A percentile compares a stretch with the other conserved stretches of the same genome.
Evolutionary conservation across 2,329 filamentous ascomycete genomes (phyloP).

Genomic region (Didymella keratinophila): DNA sequence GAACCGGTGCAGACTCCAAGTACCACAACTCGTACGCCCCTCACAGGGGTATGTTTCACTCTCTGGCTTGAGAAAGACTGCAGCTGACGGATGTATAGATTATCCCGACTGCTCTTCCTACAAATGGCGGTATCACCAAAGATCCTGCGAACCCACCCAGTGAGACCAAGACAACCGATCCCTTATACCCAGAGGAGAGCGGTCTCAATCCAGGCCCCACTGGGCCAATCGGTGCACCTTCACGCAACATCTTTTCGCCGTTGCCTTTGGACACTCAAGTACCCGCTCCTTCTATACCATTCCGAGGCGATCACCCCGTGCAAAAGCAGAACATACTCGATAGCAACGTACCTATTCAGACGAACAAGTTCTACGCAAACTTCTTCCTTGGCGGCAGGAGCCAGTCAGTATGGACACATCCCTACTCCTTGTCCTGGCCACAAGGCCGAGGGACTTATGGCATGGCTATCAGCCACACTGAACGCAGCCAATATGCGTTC

Average conservation of each 20-base stretch:
- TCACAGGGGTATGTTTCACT: conserved; percentile 37
- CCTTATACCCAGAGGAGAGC: conserved; percentile 39
- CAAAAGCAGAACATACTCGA: conserved; percentile 51
- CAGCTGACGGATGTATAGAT: conserved; percentile 31
- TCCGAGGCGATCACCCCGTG: conserved; percentile 53
- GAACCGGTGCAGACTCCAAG: conserved; percentile 40
- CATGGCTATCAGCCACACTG: conserved; percentile 78
- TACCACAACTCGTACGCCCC: conserved; percentile 33
- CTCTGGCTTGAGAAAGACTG: not conserved
- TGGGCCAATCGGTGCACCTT: conserved; percentile 22
- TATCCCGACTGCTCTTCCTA: conserved; percentile 44
- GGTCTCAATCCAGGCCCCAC: conserved; percentile 42
- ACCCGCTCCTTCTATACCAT: conserved; percentile 50
- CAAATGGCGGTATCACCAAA: conserved; percentile 36
- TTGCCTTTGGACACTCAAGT: conserved; percentile 48
- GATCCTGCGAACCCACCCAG: conserved; percentile 36
- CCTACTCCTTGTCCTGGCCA: conserved; percentile 56
- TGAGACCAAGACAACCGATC: conserved; percentile 28
- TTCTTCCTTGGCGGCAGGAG: conserved; percentile 79
- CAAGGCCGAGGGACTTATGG: conserved; percentile 74
- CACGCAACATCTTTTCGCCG: conserved; percentile 51
- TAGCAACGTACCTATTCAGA: conserved; percentile 62
- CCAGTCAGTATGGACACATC: conserved; percentile 76
- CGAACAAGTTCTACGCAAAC: conserved; percentile 78
- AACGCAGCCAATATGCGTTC: conserved; percentile 69